These are phyloP conservation scores for Diaporthe helianthi DNA, from an alignment of 2,329 filamentous ascomycete species.

Conservation along the genomic window DNA sequence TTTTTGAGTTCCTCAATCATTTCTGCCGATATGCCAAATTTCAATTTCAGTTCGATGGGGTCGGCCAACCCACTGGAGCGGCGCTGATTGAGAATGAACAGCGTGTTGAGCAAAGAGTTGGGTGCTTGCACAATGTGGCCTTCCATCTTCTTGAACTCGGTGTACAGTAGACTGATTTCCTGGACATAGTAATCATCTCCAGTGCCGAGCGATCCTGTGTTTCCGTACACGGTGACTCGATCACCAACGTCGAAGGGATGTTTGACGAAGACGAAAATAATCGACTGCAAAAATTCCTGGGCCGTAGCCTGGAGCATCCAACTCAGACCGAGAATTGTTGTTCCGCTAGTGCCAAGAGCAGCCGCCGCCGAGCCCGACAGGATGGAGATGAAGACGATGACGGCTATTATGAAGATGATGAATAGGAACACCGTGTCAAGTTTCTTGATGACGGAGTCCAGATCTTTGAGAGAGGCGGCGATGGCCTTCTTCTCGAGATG, in stretches of 20 bases:
- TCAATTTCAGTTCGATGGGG: conserved; percentile 81
- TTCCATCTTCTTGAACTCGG: conserved; percentile 98
- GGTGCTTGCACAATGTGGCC: conserved; percentile 95
- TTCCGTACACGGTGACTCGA: conserved; percentile 89
- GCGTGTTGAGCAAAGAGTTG: conserved; percentile 88
- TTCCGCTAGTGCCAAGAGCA: conserved; percentile 88
- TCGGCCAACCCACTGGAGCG: conserved; percentile 89
- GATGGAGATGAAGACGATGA: conserved; percentile 88
- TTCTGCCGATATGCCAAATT: conserved; percentile 84
- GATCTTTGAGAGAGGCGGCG: conserved; percentile 90
- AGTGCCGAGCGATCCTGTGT: conserved; percentile 76
- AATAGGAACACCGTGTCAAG: conserved; percentile 90
- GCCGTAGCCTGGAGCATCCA: conserved; percentile 94
- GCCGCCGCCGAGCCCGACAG: conserved; percentile 90
- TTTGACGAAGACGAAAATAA: conserved; percentile 96
- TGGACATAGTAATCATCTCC: conserved; percentile 98
- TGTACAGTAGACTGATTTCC: conserved; percentile 90
- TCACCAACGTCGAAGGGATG: conserved; percentile 97
- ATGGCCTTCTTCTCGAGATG: conserved; percentile 95
- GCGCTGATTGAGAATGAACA: conserved; percentile 95
- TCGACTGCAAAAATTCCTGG: conserved; percentile 91
- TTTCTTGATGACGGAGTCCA: conserved; percentile 91
- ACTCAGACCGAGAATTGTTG: conserved; percentile 84
- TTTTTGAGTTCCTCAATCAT: conserved; percentile 84
- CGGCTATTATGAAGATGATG: conserved; percentile 79